Evolutionary conservation across 1,284 basidiomycete genomes (phyloP), one percentile per base, ranked within the genome.

Genomic region (Laetiporus sulphureus): DNA sequence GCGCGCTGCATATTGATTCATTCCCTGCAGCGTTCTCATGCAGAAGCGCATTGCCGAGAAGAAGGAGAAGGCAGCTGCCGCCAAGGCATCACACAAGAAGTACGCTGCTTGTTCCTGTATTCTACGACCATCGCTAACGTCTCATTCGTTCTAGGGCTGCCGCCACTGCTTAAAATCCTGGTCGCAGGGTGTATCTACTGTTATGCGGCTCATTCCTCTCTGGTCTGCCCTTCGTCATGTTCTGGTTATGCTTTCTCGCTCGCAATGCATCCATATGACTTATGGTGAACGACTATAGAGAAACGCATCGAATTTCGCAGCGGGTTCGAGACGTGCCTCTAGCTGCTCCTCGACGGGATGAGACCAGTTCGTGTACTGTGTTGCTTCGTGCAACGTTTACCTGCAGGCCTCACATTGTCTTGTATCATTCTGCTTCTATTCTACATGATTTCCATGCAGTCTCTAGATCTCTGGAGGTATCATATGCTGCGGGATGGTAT

Each of bases 41-140:
- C 74, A 86, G 71, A 95, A 97, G 79, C 91, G 91, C 59, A 67
- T 91, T 51, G 80, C 89, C 55, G 93, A 97, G 78, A 90, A 86
- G 79, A 96, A 95, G 80, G 81, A 79, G 63, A 86, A 89, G 70
- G 76, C 75, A 50, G 83, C 84, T 20, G 81, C 83, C 25, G 68
- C 80, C 74, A 87, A 85, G 67, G 84, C 83, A 33, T 74, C 79
- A 29, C 83, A 86, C 74, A 73, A 74, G 66, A 79, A 79, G 77
- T 75, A 51, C 15, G 58, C 52, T 15, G 5, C 5, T 16, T 23
- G 20, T 11, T 13, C 36, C n/a, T n/a, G n/a, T n/a, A n/a, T n/a
- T n/a, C n/a, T n/a, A n/a, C n/a, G n/a, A n/a, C n/a, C n/a, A n/a
- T n/a, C n/a, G n/a, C n/a, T n/a, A n/a, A n/a, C 13, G 15, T 40